Evolutionary conservation across 768 basidiomycete species (phyloP).

Genomic region (Lentinula sp.): DNA sequence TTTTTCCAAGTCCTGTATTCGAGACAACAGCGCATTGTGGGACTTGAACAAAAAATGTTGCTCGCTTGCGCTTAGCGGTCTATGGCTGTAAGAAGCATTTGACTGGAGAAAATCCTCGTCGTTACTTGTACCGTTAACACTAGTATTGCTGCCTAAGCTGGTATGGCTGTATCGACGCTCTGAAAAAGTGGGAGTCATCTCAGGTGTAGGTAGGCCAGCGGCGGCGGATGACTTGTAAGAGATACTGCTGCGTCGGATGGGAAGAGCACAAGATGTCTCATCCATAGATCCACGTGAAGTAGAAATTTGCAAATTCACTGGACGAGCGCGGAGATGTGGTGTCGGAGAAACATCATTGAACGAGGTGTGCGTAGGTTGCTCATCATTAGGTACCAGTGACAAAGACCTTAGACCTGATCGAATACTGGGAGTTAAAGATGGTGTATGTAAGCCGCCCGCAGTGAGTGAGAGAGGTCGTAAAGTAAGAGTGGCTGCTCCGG

Average conservation of each 20-base stretch:
- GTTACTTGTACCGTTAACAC: conserved; percentile 20
- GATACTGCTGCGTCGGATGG: conserved; percentile 49
- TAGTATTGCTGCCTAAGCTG: conserved; percentile 14
- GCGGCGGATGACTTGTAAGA: conserved; percentile 56
- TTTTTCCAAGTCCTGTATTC: conserved; percentile 78
- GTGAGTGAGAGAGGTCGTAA: conserved; percentile 71
- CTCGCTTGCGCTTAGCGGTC: conserved; percentile 65
- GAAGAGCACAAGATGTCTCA: conserved; percentile 6
- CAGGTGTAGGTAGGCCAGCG: conserved; percentile 63
- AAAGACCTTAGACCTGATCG: conserved; percentile 47
- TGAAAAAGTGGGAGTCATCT: conserved; percentile 59
- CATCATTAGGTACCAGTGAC: conserved; percentile 36
- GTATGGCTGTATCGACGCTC: conserved; percentile 30
- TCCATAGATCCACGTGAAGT: neutral
- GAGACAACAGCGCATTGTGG: conserved; percentile 75
- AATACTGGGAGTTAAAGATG: conserved; percentile 46
- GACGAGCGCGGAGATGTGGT: conserved; percentile 22
- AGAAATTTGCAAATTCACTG: conserved; percentile 27
- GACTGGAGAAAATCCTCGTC: conserved; percentile 40
- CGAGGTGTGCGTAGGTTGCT: conserved; percentile 20
- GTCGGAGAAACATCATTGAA: conserved; percentile 22
- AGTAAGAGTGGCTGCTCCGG: conserved; percentile 59
- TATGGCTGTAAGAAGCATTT: conserved; percentile 16
- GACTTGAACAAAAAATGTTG: conserved; percentile 85
- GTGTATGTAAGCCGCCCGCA: conserved; percentile 40